Percentiles rank a stretch among this genome's conserved stretches.
phyloP scores from a whole-genome alignment of 2,329 filamentous ascomycete species.

The Elsinoe perseae region DNA sequence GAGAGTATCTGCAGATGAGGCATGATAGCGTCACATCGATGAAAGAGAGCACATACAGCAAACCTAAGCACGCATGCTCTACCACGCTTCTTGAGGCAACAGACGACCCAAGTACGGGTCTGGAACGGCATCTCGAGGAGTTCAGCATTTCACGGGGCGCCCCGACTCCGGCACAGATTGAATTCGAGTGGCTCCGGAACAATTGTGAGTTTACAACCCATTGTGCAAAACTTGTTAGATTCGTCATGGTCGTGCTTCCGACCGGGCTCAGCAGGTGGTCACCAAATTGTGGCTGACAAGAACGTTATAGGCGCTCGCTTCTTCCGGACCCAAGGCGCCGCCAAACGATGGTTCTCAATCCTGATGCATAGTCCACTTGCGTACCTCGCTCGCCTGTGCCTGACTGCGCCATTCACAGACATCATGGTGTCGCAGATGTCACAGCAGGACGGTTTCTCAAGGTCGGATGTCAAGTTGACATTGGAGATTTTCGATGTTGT shows the following conservation, averaged over 20 bases:
- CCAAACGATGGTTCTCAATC: conserved; percentile 23
- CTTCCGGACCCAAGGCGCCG: background rate
- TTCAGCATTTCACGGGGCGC: background rate
- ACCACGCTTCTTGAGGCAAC: background rate
- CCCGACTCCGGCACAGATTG: background rate
- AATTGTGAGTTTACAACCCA: background rate
- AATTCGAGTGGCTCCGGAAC: background rate
- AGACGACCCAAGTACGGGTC: background rate
- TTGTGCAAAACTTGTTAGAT: too few species aligned
- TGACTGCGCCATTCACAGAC: conserved; percentile 28
- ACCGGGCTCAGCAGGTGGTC: too few species aligned
- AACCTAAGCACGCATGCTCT: background rate
- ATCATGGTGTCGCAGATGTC: conserved; percentile 24
- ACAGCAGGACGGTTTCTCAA: background rate
- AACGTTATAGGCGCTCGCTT: background rate
- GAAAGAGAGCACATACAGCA: background rate
- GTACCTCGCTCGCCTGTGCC: conserved; percentile 28
- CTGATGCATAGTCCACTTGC: conserved; percentile 23
- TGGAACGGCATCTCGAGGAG: background rate
- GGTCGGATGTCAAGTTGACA: conserved; percentile 3
- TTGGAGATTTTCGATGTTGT: conserved; percentile 12
- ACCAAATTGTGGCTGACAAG: too few species aligned
- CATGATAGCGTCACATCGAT: background rate
- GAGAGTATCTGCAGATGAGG: background rate
- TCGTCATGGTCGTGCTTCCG: too few species aligned